phyloP scores from a whole-genome alignment of 495 filamentous ascomycete species.

The Tuber aestivum region DNA sequence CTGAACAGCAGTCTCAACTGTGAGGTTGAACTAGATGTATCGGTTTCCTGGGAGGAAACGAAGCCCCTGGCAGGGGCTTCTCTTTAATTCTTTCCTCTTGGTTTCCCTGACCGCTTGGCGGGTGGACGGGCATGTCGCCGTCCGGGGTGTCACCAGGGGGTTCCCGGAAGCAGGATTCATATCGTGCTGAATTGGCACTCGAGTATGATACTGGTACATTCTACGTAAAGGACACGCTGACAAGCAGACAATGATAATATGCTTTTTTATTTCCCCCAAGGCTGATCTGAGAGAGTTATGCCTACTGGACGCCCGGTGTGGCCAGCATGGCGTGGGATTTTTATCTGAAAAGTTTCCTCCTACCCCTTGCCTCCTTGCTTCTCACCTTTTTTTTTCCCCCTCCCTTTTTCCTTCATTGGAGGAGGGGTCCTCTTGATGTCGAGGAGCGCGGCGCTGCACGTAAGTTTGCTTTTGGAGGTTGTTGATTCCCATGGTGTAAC shows the following conservation, averaged over 20 bases:
- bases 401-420: conserved; percentile 5
- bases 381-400: background rate
- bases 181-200: background rate
- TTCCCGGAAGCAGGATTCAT: background rate
- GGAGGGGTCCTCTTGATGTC: background rate
- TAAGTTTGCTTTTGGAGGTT: conserved; percentile 11
- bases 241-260: background rate
- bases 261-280: background rate
- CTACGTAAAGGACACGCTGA: background rate
- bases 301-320: background rate
- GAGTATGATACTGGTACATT: too few relatives aligned
- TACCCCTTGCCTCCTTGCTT: background rate
- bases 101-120: background rate
- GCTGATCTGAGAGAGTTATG: background rate
- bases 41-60: background rate
- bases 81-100: background rate
- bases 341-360: background rate
- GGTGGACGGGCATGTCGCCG: background rate
- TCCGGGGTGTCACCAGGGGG: background rate
- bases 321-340: background rate
- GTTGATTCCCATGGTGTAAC: conserved; percentile 20
- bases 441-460: conserved; percentile 10
- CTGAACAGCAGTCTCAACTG: background rate
- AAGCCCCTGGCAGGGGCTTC: too few relatives aligned
- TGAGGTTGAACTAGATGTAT: background rate